Base-by-base conservation (phyloP, 441 rosid genomes). In the Pelargonium fulgidum region DNA sequence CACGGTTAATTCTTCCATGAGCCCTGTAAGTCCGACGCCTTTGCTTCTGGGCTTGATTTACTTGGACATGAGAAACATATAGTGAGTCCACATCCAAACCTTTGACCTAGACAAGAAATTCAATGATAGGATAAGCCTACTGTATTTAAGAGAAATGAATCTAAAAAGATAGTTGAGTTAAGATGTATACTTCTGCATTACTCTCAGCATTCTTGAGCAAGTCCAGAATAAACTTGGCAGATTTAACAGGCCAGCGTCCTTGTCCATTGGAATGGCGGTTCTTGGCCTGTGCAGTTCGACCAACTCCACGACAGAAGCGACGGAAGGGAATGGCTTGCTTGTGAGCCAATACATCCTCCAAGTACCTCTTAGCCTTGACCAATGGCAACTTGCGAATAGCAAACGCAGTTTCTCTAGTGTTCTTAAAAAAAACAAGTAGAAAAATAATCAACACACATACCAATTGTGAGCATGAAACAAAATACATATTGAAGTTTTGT, bases 1-100 rank as follows among this genome's bases (percentile, higher is more conserved):
- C 81, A 94, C 99, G 99, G 41, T 92, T 94, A 70, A 94, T 94
- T 84, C 97, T 86, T 84, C 99, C 99, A 8, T 94, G 98, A 12
- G 99, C 99, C 4, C 99, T 77, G 65, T 91, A 94, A 0, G 97
- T 94, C 11, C 97, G 85, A 3, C 97, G 87, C 71, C 99, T 90
- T 58, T 94, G 97, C 75, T 94, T 94, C 68, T 88, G 93, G n/a
- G 99, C 99, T 73, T 94, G 99, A 76, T 92, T 94, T 52, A 94
- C 98, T 72, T 92, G 99, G 79, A 94, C 81, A 81, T 92, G 99
- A 58, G 97, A 87, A 2, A 94, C 79, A 81, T 73, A 77, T 26
- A 94, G 97, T 5, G 90, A 76, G 70, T 94, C 98, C 0, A 94
- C 96, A 76, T 94, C 98, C 85, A 94, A 82, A 11, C 99, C 99